Evolutionary conservation across 257 asterid genomes (phyloP), one percentile per base, ranked within the genome.

Genomic region (Solanum clarkiae): DNA sequence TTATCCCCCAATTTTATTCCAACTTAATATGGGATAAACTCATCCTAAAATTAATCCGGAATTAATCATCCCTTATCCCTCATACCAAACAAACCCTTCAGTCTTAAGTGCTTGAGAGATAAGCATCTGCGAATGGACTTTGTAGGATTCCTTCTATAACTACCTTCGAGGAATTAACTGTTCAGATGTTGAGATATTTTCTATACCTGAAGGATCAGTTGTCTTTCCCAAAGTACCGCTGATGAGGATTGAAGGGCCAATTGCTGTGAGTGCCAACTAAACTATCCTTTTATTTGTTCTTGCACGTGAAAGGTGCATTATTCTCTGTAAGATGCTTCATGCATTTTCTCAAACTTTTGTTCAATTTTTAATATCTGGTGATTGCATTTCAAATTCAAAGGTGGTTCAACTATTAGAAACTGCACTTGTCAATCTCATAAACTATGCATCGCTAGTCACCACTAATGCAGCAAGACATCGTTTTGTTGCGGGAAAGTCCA

Each of bases 401-500:
- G 98, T 95, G 93, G 98, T 93, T 88, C 99, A 97, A 89, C 90
- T 97, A 89, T 94, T 97, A 75, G 99, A 97, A 93, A 97, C 99
- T 56, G 95, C 98, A 75, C 92, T 97, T 82, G 91, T 97, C 80
- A 97, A 95, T 88, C 97, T 97, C 79, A 91, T 95, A 72, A 97
- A 96, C 86, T 96, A 92, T 88, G 98, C 98, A 62, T 96, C 99
- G 40, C 84, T 96, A 87, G 99, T 96, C 77, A 96, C 99, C 60
- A 97, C 99, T 16, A 97, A 97, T 88, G 99, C 98, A 86, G 97
- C 99, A 77, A 95, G 99, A 89, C 98, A 95, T 87, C 99, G 98
- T 65, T 93, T 94, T 92, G 99, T 95, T 92, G 99, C 97, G 87
- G 98, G 98, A 88, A 94, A 95, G 88, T 91, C 94, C 86, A 97